These are phyloP conservation scores for Fusarium sp. DNA, from an alignment of 2,329 filamentous ascomycete species.

Conservation along the genomic window DNA sequence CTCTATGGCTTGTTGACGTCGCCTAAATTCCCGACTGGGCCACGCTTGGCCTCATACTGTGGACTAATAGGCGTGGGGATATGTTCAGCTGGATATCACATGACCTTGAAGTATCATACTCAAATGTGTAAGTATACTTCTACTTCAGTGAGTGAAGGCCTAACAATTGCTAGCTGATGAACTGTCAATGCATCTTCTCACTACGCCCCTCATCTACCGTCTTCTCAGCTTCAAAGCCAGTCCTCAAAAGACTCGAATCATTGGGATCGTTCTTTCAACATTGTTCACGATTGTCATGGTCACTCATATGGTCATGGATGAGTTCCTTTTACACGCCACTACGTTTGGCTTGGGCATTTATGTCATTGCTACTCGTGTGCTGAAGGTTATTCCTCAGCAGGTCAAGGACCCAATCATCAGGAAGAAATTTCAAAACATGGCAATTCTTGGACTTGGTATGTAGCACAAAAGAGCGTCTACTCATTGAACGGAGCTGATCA, in stretches of 20 bases:
- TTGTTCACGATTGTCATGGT: conserved; percentile 51
- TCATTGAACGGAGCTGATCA: not conserved
- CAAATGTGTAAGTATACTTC: conserved; percentile 45
- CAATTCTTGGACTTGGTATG: conserved; percentile 37
- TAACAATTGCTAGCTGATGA: conserved; percentile 49
- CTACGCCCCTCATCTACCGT: conserved; percentile 54
- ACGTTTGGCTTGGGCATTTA: conserved; percentile 50
- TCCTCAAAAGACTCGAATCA: conserved; percentile 37
- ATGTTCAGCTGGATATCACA: conserved; percentile 48
- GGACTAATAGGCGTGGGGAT: conserved; percentile 52
- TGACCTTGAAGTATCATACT: conserved; percentile 50
- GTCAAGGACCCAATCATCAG: conserved; percentile 42
- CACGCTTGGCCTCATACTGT: conserved; percentile 50
- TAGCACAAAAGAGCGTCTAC: rapidly evolving
- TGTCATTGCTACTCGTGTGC: conserved; percentile 47
- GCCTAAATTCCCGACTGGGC: conserved; percentile 25
- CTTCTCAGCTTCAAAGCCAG: conserved; percentile 50
- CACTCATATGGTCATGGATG: conserved; percentile 55
- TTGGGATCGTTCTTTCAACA: conserved; percentile 34
- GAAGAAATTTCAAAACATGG: conserved; percentile 31
- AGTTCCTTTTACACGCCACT: conserved; percentile 53
- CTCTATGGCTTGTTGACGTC: conserved; percentile 49
- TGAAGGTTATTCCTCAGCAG: conserved; percentile 47
- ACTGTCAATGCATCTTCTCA: conserved; percentile 54
- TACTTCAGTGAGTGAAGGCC: not conserved